A percentile compares a stretch with the other conserved stretches of the same genome.
Evolutionary conservation across 1,139 yeast species (phyloP).

Genomic region (Debaryomyces subglobosus): DNA sequence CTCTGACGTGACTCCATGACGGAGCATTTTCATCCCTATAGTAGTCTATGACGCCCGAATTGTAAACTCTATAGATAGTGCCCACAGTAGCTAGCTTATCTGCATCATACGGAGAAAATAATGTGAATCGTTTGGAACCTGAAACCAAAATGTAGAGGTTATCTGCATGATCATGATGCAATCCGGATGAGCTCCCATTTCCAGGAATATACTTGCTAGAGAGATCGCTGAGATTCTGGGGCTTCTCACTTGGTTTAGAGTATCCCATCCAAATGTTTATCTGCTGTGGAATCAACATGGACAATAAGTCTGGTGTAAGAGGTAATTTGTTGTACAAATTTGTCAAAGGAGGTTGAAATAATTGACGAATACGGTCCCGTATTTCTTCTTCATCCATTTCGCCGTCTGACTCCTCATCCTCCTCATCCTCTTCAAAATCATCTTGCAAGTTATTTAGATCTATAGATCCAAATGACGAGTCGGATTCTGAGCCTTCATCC

Average conservation of each 20-base stretch:
- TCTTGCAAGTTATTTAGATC: slow-evolving; percentile 51
- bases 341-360: slow-evolving; percentile 67
- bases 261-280: slow-evolving; percentile 73
- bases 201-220: slow-evolving; percentile 56
- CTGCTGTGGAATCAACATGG: slow-evolving; percentile 61
- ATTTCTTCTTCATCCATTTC: slow-evolving; percentile 15
- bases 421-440: slow-evolving; percentile 49
- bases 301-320: slow-evolving; percentile 42
- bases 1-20: slow-evolving; percentile 58
- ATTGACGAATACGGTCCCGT: slow-evolving; percentile 36
- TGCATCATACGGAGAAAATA: slow-evolving; percentile 66
- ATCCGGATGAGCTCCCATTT: slow-evolving; percentile 65
- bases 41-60: slow-evolving; percentile 71
- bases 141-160: slow-evolving; percentile 62
- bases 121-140: slow-evolving; percentile 68
- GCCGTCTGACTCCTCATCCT: slow-evolving; percentile 28
- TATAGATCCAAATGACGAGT: slow-evolving; percentile 34
- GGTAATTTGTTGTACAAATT: slow-evolving; percentile 44
- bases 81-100: slow-evolving; percentile 63
- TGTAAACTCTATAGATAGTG: slow-evolving; percentile 47
- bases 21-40: slow-evolving; percentile 54
- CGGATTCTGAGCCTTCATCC: slow-evolving; percentile 1
- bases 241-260: slow-evolving; percentile 16
- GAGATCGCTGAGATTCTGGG: slow-evolving; percentile 16
- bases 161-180: slow-evolving; percentile 84